phyloP scores from a whole-genome alignment of 1,284 basidiomycete genomes.

The Ceratobasidium papillatum region DNA sequence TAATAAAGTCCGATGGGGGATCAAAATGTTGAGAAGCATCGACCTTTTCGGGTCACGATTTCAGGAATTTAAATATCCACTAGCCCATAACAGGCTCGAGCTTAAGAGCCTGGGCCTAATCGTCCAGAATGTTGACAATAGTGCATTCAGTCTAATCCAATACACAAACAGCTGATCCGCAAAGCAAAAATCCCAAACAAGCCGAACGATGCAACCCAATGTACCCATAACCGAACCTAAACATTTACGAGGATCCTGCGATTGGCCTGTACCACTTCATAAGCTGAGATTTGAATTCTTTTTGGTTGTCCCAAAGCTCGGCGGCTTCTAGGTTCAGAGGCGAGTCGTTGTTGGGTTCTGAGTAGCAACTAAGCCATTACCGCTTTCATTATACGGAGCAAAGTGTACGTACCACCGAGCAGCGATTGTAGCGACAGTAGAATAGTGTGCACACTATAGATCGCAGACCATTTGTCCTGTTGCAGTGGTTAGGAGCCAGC shows the following conservation, averaged over 20 bases:
- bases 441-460: slow-evolving; percentile 88
- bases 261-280: slow-evolving; percentile 74
- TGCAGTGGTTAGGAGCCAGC: neutral
- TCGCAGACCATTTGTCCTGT: slow-evolving; percentile 90
- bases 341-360: slow-evolving; percentile 89
- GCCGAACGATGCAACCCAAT: no score
- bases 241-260: slow-evolving; percentile 6
- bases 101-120: no score
- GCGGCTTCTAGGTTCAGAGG: slow-evolving; percentile 86
- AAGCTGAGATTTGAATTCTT: slow-evolving; percentile 76
- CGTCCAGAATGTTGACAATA: no score
- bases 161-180: neutral
- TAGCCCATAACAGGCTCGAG: no score
- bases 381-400: neutral
- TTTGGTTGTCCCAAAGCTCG: slow-evolving; percentile 69
- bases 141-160: neutral
- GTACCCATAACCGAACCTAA: neutral
- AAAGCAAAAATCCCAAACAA: no score
- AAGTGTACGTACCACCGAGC: slow-evolving; percentile 69
- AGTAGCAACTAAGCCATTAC: slow-evolving; percentile 22
- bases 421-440: slow-evolving; percentile 85
- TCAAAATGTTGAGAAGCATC: neutral
- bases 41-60: neutral
- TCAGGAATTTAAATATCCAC: neutral
- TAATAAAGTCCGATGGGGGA: no score